These are phyloP conservation scores for Suillus cothurnatus DNA, from an alignment of 768 basidiomycete species.

Conservation along the genomic window DNA sequence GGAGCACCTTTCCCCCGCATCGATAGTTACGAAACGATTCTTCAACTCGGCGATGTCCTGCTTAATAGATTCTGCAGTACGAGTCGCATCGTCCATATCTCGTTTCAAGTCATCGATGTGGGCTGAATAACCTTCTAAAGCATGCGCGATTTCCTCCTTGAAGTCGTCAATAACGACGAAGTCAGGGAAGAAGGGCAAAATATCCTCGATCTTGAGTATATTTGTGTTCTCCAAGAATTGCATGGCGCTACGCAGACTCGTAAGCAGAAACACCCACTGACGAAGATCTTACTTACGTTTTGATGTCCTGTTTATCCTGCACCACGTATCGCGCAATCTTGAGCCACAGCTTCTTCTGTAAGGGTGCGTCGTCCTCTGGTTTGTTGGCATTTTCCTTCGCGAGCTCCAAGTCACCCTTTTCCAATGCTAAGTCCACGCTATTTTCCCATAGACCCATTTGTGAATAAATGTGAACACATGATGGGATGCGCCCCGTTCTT, in stretches of 20 bases:
- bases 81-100: slow-evolving; percentile 97
- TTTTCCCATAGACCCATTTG: slow-evolving; percentile 98
- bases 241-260: slow-evolving; percentile 73
- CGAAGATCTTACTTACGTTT: slow-evolving; percentile 66
- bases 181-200: slow-evolving; percentile 99
- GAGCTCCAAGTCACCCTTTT: slow-evolving; percentile 92
- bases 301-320: slow-evolving; percentile 97
- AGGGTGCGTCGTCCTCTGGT: slow-evolving; percentile 84
- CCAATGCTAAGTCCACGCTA: slow-evolving; percentile 91
- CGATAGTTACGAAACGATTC: slow-evolving; percentile 90
- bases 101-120: slow-evolving; percentile 87
- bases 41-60: slow-evolving; percentile 83
- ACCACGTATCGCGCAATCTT: slow-evolving; percentile 99
- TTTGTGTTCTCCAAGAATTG: slow-evolving; percentile 93
- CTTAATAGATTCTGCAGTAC: slow-evolving; percentile 91
- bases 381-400: slow-evolving; percentile 95
- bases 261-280: neutral
- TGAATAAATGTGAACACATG: slow-evolving; percentile 95
- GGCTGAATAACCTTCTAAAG: slow-evolving; percentile 90
- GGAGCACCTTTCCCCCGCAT: slow-evolving; percentile 84
- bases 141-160: slow-evolving; percentile 97
- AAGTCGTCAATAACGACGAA: slow-evolving; percentile 99
- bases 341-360: slow-evolving; percentile 95
- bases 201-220: slow-evolving; percentile 96
- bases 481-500: slow-evolving; percentile 73